Evolutionary conservation across 1,284 basidiomycete species (phyloP), one percentile per base, ranked within the genome.

Genomic region (Pyrrhoderma noxium): DNA sequence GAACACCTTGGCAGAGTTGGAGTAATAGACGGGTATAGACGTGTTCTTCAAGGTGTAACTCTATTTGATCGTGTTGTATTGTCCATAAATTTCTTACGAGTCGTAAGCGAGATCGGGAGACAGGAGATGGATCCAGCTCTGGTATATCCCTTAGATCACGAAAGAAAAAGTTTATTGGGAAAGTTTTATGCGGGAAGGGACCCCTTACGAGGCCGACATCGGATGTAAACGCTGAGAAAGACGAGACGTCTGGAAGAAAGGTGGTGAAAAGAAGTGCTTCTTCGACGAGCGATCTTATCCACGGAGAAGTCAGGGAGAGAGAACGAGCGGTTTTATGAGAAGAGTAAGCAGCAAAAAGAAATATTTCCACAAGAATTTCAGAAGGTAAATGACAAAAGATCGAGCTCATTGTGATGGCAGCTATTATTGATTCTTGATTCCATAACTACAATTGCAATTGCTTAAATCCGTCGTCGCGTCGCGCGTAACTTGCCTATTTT

Each of bases 261-360:
- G 42, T 23, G 22, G 40, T 35, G 16, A 40, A 40, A 43, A 19
- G 21, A 27, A 43, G 38, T 3, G 39, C 48, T 13, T 27, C 14
- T 18, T 43, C 14, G 39, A 31, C 48, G 25, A 49, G 40, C 23
- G 27, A 41, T 14, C 35, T 49, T n/a, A 40, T 49, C 48, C 48
- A 49, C 22, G 48, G 42, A 13, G 48, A 41, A 19, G 27, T 31
- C 21, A 41, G 13, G 7, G 48, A 22, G 11, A 49, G 16, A 3
- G 13, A 14, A 34, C 22, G 40, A 34, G 39, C 48, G 27, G 16
- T 41, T 9, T 49, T 39, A 14, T 22, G 7, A 36, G n/a, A 9
- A 8, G 22, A 40, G 23, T 42, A 41, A 14, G 48, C 48, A 27
- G 48, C 48, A 27, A 49, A 35, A 31, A 42, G 38, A 14, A 49